Evolutionary conservation across 2,329 filamentous ascomycete species (phyloP).

Genomic region (Phaeosphaeriaceae sp.): DNA sequence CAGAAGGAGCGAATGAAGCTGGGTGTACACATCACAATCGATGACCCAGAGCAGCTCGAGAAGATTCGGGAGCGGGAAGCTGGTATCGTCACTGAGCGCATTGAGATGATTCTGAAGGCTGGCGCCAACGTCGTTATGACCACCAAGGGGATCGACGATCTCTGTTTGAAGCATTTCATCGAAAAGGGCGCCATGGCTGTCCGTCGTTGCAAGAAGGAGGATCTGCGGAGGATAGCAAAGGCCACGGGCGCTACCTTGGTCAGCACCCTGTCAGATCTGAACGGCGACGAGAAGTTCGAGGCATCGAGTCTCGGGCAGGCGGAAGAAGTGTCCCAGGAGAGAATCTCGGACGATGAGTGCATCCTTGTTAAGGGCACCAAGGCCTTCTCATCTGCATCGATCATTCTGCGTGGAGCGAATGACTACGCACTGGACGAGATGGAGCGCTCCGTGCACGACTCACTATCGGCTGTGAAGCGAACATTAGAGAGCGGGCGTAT

Average conservation of each 20-base stretch:
- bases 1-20: constrained; percentile 99
- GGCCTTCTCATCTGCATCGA: constrained; percentile 89
- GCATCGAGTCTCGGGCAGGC: constrained; percentile 86
- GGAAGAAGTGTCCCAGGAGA: constrained; percentile 96
- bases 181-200: constrained; percentile 97
- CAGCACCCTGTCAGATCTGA: constrained; percentile 92
- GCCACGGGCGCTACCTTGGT: constrained; percentile 93
- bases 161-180: constrained; percentile 92
- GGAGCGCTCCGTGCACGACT: constrained; percentile 98
- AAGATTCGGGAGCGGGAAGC: constrained; percentile 94
- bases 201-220: constrained; percentile 97
- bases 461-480: constrained; percentile 94
- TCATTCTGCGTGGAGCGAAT: constrained; percentile 94
- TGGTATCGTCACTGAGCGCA: constrained; percentile 89
- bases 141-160: constrained; percentile 97
- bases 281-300: constrained; percentile 97
- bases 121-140: constrained; percentile 96
- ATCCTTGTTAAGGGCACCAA: constrained; percentile 97
- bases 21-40: constrained; percentile 96
- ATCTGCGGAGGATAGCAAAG: constrained; percentile 92
- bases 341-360: constrained; percentile 98
- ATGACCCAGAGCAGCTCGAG: constrained; percentile 95
- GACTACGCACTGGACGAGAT: constrained; percentile 98
- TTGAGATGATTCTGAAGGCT: constrained; percentile 97
- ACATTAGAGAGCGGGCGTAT: constrained; percentile 96